A percentile compares a stretch with the other conserved stretches of the same genome.
Evolutionary conservation across 495 filamentous ascomycete genomes (phyloP).

Genomic region (Penicillium dipodomyicola): DNA sequence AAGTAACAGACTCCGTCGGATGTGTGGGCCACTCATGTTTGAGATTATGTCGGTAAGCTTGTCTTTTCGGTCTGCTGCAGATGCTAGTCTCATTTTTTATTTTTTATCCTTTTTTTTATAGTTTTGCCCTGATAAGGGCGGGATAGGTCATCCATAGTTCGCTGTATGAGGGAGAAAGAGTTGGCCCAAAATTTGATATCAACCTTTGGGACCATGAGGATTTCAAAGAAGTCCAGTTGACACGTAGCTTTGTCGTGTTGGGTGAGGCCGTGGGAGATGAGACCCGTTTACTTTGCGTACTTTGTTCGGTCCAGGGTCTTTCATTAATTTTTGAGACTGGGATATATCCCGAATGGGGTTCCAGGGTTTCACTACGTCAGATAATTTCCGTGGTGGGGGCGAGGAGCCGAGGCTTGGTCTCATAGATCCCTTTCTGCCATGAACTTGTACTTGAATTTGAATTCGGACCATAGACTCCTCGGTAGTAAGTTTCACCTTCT

Average conservation of each 20-base stretch:
- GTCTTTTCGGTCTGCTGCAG: constrained; percentile 3
- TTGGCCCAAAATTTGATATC: neutral
- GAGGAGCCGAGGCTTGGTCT: neutral
- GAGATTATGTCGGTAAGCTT: constrained; percentile 2
- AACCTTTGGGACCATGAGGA: neutral
- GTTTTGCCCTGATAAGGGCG: neutral
- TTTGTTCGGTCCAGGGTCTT: neutral
- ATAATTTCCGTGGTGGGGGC: neutral
- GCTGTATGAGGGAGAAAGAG: neutral
- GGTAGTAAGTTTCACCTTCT: neutral
- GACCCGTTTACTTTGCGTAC: neutral
- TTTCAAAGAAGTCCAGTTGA: neutral
- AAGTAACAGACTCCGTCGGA: constrained; percentile 2
- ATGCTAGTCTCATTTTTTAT: neutral
- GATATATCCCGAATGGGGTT: neutral
- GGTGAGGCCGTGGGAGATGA: neutral
- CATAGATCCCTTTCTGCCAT: neutral
- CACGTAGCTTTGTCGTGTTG: constrained; percentile 1
- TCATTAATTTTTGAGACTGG: neutral
- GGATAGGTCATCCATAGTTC: neutral
- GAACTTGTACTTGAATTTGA: neutral
- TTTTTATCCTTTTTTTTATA: neutral
- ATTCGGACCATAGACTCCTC: neutral
- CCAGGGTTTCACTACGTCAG: neutral
- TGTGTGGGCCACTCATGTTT: neutral